These are phyloP conservation scores for Coniosporium apollinis DNA, from an alignment of 495 filamentous ascomycete species.

Conservation along the genomic window DNA sequence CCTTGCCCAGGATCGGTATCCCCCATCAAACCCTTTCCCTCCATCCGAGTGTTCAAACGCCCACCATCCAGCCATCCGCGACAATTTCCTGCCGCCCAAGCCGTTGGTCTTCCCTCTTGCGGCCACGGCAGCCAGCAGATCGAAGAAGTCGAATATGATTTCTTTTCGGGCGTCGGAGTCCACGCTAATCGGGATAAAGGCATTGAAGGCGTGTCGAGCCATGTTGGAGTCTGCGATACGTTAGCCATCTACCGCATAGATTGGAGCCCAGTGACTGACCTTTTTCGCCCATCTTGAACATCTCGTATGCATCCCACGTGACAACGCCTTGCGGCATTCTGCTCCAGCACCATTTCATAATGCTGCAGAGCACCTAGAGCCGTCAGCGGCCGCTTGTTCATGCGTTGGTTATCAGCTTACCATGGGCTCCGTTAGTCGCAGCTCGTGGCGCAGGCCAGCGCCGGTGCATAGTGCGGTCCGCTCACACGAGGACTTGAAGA, in stretches of 20 bases:
- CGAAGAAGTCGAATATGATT: constrained; percentile 95
- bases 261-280: no score
- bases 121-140: constrained; percentile 67
- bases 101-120: constrained; percentile 86
- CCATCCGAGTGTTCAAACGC: constrained; percentile 81
- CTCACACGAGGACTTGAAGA: constrained; percentile 45
- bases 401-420: constrained; percentile 28
- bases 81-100: constrained; percentile 82
- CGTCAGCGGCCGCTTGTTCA: constrained; percentile 11
- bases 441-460: constrained; percentile 60
- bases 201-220: constrained; percentile 84
- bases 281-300: constrained; percentile 88
- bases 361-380: constrained; percentile 69
- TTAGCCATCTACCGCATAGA: constrained; percentile 2
- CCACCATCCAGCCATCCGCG: constrained; percentile 95
- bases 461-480: constrained; percentile 30
- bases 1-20: constrained; percentile 74
- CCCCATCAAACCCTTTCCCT: constrained; percentile 86
- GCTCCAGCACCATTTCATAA: constrained; percentile 98
- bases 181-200: constrained; percentile 88
- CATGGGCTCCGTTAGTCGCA: constrained; percentile 88
- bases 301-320: constrained; percentile 90
- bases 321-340: constrained; percentile 83
- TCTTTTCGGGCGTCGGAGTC: constrained; percentile 72
- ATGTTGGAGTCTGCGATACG: constrained; percentile 60